Percentiles rank a stretch among this genome's conserved stretches.
phyloP scores from a whole-genome alignment of 2,329 filamentous ascomycete genomes.

The Clonostachys chloroleuca region DNA sequence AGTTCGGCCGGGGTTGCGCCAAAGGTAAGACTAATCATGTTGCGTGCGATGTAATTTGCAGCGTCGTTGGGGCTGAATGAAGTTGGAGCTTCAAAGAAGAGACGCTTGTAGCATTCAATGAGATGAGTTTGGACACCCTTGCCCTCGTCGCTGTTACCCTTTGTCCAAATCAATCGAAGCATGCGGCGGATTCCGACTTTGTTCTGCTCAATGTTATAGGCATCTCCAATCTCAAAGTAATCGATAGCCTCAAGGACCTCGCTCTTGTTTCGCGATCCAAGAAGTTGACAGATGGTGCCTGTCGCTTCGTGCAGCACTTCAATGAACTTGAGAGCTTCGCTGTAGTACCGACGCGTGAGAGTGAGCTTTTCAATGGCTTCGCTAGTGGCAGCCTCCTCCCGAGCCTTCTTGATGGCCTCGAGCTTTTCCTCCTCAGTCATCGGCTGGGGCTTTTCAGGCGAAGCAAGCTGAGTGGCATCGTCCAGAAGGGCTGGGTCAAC shows the following conservation, averaged over 20 bases:
- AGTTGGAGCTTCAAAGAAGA: slow-evolving; percentile 94
- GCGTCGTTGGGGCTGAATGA: slow-evolving; percentile 84
- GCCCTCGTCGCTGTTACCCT: slow-evolving; percentile 97
- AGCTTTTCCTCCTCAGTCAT: slow-evolving; percentile 79
- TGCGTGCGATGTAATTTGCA: slow-evolving; percentile 91
- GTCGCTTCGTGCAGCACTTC: slow-evolving; percentile 84
- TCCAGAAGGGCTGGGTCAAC: slow-evolving; percentile 78
- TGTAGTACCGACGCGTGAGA: slow-evolving; percentile 83
- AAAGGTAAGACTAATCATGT: slow-evolving; percentile 98
- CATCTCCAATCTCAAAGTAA: slow-evolving; percentile 92
- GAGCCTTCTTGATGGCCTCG: slow-evolving; percentile 71
- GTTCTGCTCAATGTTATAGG: slow-evolving; percentile 92
- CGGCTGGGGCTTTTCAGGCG: slow-evolving; percentile 56
- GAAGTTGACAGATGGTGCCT: slow-evolving; percentile 74
- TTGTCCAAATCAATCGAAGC: slow-evolving; percentile 97
- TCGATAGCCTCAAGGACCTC: slow-evolving; percentile 99
- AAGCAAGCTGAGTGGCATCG: slow-evolving; percentile 79
- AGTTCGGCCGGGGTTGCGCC: slow-evolving; percentile 91
- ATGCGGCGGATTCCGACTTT: slow-evolving; percentile 90
- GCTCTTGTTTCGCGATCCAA: slow-evolving; percentile 95
- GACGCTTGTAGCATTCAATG: slow-evolving; percentile 91
- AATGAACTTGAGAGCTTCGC: slow-evolving; percentile 91
- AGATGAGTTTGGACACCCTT: slow-evolving; percentile 96
- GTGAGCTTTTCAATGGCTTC: slow-evolving; percentile 86
- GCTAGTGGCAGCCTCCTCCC: slow-evolving; percentile 82